Evolutionary conservation across 2,329 filamentous ascomycete species (phyloP).

Genomic region (Xylariaceae sp.): DNA sequence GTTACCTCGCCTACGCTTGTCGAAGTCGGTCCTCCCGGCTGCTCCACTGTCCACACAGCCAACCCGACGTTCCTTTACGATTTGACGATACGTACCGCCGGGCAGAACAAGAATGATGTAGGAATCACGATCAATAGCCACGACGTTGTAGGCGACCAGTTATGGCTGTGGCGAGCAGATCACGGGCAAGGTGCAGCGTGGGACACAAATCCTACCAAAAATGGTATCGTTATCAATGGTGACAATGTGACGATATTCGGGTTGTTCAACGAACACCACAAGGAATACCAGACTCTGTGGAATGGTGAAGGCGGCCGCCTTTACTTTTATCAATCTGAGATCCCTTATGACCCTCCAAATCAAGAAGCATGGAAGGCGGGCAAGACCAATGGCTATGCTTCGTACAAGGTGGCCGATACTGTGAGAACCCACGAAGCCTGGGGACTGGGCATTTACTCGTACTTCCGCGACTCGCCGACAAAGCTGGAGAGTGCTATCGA

Average conservation of each 20-base stretch:
- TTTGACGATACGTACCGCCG: conserved; percentile 27
- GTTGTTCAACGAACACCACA: conserved; percentile 31
- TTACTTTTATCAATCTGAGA: conserved; percentile 32
- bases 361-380: conserved; percentile 26
- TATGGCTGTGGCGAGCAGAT: conserved; percentile 31
- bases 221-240: conserved; percentile 28
- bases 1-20: conserved; percentile 22
- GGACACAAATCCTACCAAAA: conserved; percentile 26
- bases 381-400: conserved; percentile 26
- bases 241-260: conserved; percentile 28
- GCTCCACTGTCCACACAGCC: conserved; percentile 17
- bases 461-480: conserved; percentile 28
- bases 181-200: conserved; percentile 26
- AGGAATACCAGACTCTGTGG: conserved; percentile 30
- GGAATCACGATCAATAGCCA: conserved; percentile 28
- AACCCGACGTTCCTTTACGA: conserved; percentile 30
- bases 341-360: conserved; percentile 29
- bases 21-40: conserved; percentile 23
- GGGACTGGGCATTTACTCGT: conserved; percentile 30
- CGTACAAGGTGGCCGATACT: conserved; percentile 27
- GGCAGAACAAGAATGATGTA: conserved; percentile 22
- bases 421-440: conserved; percentile 28
- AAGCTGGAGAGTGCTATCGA: conserved; percentile 30
- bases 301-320: conserved; percentile 25
- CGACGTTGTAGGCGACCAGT: conserved; percentile 27